Percentiles rank a stretch among this genome's conserved stretches.
These are phyloP conservation scores for Dipteronia sinensis DNA, from an alignment of 345 rosid species.

Conservation along the genomic window DNA sequence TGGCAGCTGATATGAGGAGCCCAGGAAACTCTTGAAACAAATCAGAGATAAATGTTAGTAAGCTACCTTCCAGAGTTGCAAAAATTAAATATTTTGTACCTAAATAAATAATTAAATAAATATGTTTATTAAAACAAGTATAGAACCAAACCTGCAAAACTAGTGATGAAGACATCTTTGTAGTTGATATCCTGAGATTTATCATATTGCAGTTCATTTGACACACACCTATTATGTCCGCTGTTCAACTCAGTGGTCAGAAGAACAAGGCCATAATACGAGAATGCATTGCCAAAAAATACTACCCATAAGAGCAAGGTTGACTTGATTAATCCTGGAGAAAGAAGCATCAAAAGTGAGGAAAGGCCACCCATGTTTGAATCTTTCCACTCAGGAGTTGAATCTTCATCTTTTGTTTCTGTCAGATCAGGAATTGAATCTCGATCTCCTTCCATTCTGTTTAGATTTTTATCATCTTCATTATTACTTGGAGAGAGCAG, in stretches of 20 bases:
- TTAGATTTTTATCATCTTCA: slow-evolving; percentile 12
- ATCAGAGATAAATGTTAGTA: slow-evolving; percentile 24
- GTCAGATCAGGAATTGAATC: not conserved
- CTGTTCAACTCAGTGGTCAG: slow-evolving; percentile 85
- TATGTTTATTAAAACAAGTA: not conserved
- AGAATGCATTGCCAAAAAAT: slow-evolving; percentile 87
- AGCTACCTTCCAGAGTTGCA: not conserved
- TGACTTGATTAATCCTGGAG: slow-evolving; percentile 62
- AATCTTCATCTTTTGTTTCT: slow-evolving; percentile 20
- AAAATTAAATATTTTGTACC: not conserved
- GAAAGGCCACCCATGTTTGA: slow-evolving; percentile 43
- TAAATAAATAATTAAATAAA: not conserved
- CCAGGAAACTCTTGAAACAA: slow-evolving; percentile 78
- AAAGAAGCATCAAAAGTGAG: slow-evolving; percentile 59
- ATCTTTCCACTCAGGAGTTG: slow-evolving; percentile 34
- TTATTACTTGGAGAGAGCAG: slow-evolving; percentile 34
- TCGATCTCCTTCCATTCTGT: not conserved
- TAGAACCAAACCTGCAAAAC: slow-evolving; percentile 67
- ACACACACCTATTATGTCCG: slow-evolving; percentile 45
- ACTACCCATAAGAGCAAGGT: slow-evolving; percentile 84
- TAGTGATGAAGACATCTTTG: slow-evolving; percentile 72
- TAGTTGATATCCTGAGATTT: slow-evolving; percentile 54
- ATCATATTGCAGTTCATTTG: slow-evolving; percentile 26
- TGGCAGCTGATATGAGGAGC: slow-evolving; percentile 69
- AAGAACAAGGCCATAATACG: slow-evolving; percentile 85